Evolutionary conservation across 2,329 filamentous ascomycete species (phyloP), one percentile per base, ranked within the genome.

Genomic region (Penicillium sp.): DNA sequence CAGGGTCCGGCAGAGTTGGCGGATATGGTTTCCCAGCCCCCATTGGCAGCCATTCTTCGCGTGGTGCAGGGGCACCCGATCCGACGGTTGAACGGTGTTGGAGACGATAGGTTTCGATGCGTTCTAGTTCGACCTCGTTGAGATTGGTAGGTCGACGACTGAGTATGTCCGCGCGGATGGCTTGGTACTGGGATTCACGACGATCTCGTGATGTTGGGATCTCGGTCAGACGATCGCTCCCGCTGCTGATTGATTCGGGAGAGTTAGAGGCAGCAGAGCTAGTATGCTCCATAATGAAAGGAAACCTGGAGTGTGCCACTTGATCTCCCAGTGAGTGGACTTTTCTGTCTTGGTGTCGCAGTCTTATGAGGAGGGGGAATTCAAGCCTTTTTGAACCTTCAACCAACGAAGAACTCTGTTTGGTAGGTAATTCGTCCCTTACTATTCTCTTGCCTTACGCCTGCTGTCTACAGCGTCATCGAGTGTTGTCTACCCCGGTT

Each of bases 1-100:
- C 82, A 31, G 77, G 72, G 14, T 81, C 79, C 5, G 82, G 82
- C 6, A 85, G 67, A 0, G 71, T 69, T 7, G 82, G 81, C 0
- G 69, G 69, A 48, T 68, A 71, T 7, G 63, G 60, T 55, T 69
- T 70, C 1, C 63, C 68, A 37, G 62, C 69, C 12, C 69, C 70
- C 45, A 72, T 64, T 1, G 67, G 64, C 4, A 72, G 42, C 69
- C 70, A 72, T 58, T 68, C n/a, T n/a, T 69, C 65, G 4, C 60
- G 62, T 1, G 67, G 69, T 4, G 53, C 55, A 8, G 59, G 53
- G 2, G 20, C n/a, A 1, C 56, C 64, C 1, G 70, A 72, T 28
- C 69, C 67, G 6, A 71, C 69, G 1, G 70, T 72, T 0, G 70
- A 68, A 28, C 62, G 55, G 4, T 71, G 69, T 22, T 71, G 68